Percentiles rank a stretch among this genome's conserved stretches.
Conservation (phyloP, 768 basidiomycete genomes). For the Austroboletus festivus region DNA sequence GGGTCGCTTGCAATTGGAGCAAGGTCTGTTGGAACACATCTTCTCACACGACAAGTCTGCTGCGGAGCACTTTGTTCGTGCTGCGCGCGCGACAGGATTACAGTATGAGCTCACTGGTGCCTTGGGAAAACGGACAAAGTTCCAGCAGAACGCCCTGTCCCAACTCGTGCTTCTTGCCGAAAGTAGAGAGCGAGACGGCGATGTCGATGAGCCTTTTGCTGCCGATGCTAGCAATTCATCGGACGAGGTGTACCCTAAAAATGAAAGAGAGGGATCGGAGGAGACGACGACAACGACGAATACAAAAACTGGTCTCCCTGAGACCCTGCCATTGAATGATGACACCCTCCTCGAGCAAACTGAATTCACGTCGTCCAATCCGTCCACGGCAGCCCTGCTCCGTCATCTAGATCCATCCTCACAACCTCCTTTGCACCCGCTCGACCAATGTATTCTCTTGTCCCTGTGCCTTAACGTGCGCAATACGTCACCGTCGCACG, state of each 20-base stretch:
- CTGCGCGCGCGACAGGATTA: constrained; percentile 73
- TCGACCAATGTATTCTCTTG: constrained; percentile 92
- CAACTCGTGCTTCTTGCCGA: constrained; percentile 95
- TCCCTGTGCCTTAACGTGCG: constrained; percentile 86
- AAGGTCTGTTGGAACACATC: constrained; percentile 77
- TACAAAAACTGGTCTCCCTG: constrained; percentile 49
- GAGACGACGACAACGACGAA: not conserved
- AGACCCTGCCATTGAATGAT: constrained; percentile 83
- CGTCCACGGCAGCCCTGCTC: constrained; percentile 49
- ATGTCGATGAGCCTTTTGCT: constrained; percentile 7
- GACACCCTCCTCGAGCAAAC: constrained; percentile 96
- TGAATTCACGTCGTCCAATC: constrained; percentile 75
- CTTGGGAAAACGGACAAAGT: constrained; percentile 91
- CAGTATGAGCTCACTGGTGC: constrained; percentile 92
- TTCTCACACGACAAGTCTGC: constrained; percentile 74
- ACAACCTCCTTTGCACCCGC: constrained; percentile 85
- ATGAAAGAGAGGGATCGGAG: not conserved
- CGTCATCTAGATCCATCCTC: constrained; percentile 74
- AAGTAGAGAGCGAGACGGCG: constrained; percentile 50
- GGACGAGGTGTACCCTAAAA: constrained; percentile 9
- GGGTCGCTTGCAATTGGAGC: constrained; percentile 68
- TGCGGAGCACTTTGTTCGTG: constrained; percentile 70
- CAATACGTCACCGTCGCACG: constrained; percentile 86
- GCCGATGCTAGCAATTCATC: constrained; percentile 1
- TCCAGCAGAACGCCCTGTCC: constrained; percentile 77